These are phyloP conservation scores for Rickenella mellea DNA, from an alignment of 768 basidiomycete genomes.

Conservation along the genomic window DNA sequence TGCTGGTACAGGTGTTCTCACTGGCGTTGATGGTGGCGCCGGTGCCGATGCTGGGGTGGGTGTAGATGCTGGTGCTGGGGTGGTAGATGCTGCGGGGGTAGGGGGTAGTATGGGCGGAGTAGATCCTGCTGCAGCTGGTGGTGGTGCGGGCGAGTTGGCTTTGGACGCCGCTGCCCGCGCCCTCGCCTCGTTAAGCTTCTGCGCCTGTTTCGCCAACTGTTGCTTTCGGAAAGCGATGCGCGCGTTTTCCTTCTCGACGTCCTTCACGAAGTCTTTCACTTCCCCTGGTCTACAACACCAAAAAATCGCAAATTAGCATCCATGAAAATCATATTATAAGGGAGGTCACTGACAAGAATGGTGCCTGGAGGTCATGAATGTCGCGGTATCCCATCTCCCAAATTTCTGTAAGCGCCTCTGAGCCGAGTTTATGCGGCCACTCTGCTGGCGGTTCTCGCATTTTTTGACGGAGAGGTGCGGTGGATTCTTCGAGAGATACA, in stretches of 20 bases:
- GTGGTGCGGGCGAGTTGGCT: constrained; percentile 19
- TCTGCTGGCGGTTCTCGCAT: constrained; percentile 49
- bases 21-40: constrained; percentile 12
- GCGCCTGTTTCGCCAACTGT: constrained; percentile 26
- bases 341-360: constrained; percentile 48
- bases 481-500: constrained; percentile 51
- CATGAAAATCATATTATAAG: not conserved
- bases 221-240: constrained; percentile 45
- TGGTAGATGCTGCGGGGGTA: constrained; percentile 8
- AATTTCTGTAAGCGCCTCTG: constrained; percentile 64
- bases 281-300: constrained; percentile 47
- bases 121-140: constrained; percentile 8
- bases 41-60: constrained; percentile 22
- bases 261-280: constrained; percentile 65
- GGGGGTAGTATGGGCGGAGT: constrained; percentile 3
- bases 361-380: constrained; percentile 49
- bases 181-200: constrained; percentile 28
- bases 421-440: constrained; percentile 60
- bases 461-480: constrained; percentile 36
- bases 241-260: constrained; percentile 57
- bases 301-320: not conserved
- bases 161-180: constrained; percentile 30
- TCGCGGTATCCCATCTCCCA: constrained; percentile 77
- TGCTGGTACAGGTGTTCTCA: constrained; percentile 10
- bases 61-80: constrained; percentile 12